A percentile compares a stretch with the other conserved stretches of the same genome.
Conservation (phyloP, 1,284 basidiomycete species). For the Chalciporus sp. region DNA sequence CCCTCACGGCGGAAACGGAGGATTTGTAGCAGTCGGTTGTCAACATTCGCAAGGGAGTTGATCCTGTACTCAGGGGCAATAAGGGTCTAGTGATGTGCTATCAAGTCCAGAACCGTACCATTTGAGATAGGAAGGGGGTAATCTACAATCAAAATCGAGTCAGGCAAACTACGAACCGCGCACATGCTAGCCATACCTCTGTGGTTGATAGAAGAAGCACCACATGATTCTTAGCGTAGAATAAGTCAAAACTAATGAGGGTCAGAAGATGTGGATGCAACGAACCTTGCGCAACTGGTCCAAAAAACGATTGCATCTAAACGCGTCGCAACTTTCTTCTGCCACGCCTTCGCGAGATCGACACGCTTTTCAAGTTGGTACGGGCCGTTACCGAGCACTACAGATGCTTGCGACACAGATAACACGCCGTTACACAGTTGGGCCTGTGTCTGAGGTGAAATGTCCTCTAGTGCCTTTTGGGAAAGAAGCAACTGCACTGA, state of each 20-base stretch:
- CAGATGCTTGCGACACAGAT: not conserved
- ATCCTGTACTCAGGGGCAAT: constrained; percentile 48
- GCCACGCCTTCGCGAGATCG: constrained; percentile 15
- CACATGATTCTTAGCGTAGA: constrained; percentile 69
- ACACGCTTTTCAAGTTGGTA: not conserved
- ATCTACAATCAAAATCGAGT: constrained; percentile 40
- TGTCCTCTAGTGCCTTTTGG: constrained; percentile 9
- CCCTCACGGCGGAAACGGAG: constrained; percentile 56
- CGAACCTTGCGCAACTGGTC: constrained; percentile 72
- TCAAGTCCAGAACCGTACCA: constrained; percentile 42
- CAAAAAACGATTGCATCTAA: constrained; percentile 74
- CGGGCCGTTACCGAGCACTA: not conserved
- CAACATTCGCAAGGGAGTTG: constrained; percentile 64
- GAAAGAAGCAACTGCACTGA: constrained; percentile 44
- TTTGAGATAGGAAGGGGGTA: constrained; percentile 72
- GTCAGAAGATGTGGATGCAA: constrained; percentile 6
- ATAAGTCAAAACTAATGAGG: constrained; percentile 1
- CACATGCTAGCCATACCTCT: constrained; percentile 46
- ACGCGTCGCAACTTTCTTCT: constrained; percentile 37
- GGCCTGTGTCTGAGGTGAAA: not conserved
- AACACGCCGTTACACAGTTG: not conserved
- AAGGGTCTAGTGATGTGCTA: not conserved
- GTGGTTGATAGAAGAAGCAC: constrained; percentile 78
- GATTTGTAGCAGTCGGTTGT: constrained; percentile 55
- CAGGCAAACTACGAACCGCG: not conserved